A percentile compares a stretch with the other conserved stretches of the same genome.
Conservation (phyloP, 108 stramenopile genomes). For the Ochromonas danica region DNA sequence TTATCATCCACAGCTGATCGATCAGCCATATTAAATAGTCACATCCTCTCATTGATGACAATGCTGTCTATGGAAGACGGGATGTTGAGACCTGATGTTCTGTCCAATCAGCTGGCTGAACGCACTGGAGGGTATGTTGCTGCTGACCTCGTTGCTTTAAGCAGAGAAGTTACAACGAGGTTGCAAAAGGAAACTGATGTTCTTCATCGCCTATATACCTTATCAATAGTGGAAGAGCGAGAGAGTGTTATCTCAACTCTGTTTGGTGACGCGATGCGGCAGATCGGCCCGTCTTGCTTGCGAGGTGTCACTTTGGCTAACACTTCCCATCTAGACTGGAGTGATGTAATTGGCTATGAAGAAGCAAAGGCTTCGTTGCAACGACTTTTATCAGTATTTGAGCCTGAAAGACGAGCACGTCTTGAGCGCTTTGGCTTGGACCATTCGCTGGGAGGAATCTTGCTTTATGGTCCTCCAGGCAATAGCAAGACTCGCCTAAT, state of each 20-base stretch:
- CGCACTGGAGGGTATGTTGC: slow-evolving; percentile 1
- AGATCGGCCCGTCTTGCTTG: slow-evolving; percentile 7
- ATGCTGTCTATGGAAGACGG: neutral
- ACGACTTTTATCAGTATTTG: neutral
- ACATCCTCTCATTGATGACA: neutral
- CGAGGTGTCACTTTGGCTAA: neutral
- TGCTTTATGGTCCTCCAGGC: slow-evolving; percentile 31
- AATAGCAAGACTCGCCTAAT: slow-evolving; percentile 33
- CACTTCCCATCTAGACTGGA: too few relatives aligned
- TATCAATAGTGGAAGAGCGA: too few relatives aligned
- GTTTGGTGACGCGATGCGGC: neutral
- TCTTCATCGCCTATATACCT: too few relatives aligned
- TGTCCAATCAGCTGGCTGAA: neutral
- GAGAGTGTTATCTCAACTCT: too few relatives aligned
- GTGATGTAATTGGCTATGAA: slow-evolving; percentile 25
- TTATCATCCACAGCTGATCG: neutral
- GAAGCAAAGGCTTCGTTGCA: neutral
- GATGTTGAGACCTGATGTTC: neutral
- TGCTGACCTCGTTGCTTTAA: too few relatives aligned
- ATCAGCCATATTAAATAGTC: neutral
- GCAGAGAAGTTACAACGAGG: too few relatives aligned
- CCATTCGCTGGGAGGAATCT: neutral
- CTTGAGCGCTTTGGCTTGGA: slow-evolving; percentile 11
- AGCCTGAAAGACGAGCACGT: neutral
- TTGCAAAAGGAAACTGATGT: too few relatives aligned